Evolutionary conservation across 2,329 filamentous ascomycete species (phyloP).

Genomic region (Phialophora chinensis): DNA sequence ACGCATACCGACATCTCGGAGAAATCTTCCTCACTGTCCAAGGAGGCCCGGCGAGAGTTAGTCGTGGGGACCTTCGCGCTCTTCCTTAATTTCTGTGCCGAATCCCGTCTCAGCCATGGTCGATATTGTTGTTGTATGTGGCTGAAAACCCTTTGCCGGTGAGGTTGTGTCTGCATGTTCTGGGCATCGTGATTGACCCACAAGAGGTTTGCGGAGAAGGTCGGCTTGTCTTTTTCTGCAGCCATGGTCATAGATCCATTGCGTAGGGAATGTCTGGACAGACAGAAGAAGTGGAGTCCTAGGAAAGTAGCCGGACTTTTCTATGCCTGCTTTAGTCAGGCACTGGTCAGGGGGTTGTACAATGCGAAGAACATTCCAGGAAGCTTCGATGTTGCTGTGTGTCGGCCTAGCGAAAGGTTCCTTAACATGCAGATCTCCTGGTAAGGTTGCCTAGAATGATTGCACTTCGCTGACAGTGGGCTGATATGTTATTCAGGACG

Average conservation of each 20-base stretch:
- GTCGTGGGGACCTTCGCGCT: background rate
- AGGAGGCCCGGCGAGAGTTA: background rate
- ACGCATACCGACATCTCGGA: slow-evolving; percentile 8
- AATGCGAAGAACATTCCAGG: background rate
- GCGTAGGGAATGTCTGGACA: background rate
- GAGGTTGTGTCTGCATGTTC: slow-evolving; percentile 19
- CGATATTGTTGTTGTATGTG: slow-evolving; percentile 19
- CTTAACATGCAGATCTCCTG: background rate
- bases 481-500: background rate
- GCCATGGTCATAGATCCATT: slow-evolving; percentile 14
- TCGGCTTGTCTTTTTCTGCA: slow-evolving; percentile 7
- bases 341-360: background rate
- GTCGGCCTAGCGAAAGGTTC: background rate
- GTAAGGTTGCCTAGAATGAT: background rate
- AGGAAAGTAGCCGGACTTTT: background rate
- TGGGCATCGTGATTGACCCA: slow-evolving; percentile 20
- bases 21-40: slow-evolving; percentile 12
- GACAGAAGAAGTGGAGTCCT: background rate
- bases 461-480: background rate
- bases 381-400: background rate
- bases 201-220: slow-evolving; percentile 3
- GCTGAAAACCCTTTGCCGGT: slow-evolving; percentile 17
- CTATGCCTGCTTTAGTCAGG: background rate
- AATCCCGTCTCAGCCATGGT: slow-evolving; percentile 14
- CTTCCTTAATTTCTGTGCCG: slow-evolving; percentile 10